Percentiles rank a stretch among this genome's conserved stretches.
These are phyloP conservation scores for Penicillium coprophilum DNA, from an alignment of 495 filamentous ascomycete genomes.

Conservation along the genomic window DNA sequence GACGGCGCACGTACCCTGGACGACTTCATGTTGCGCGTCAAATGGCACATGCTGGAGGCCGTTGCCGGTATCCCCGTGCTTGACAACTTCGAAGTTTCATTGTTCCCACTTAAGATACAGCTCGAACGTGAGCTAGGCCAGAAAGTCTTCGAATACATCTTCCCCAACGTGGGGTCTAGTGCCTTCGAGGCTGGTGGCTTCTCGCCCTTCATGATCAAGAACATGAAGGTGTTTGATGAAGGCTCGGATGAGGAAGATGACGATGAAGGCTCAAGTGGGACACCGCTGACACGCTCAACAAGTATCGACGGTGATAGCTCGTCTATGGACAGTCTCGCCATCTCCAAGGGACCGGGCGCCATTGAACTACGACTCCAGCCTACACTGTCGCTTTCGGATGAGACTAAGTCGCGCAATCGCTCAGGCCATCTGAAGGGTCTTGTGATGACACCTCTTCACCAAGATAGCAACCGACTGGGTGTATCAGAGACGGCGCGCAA, in stretches of 20 bases:
- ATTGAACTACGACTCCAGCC: conserved; percentile 77
- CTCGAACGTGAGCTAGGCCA: conserved; percentile 91
- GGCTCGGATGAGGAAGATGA: conserved; percentile 59
- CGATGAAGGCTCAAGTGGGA: conserved; percentile 33
- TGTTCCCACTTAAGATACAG: conserved; percentile 92
- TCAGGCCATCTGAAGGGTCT: conserved; percentile 46
- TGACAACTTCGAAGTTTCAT: conserved; percentile 93
- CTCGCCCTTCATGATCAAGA: conserved; percentile 81
- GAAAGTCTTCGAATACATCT: conserved; percentile 96
- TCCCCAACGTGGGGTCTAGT: conserved; percentile 71
- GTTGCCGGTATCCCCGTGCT: conserved; percentile 97
- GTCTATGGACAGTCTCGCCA: conserved; percentile 36
- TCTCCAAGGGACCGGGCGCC: conserved; percentile 58
- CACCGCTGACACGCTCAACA: conserved; percentile 28
- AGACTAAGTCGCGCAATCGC: conserved; percentile 36
- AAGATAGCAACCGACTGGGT: conserved; percentile 46
- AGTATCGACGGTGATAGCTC: conserved; percentile 30
- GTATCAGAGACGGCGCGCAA: conserved; percentile 25
- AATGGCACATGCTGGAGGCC: conserved; percentile 97
- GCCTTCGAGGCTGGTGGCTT: conserved; percentile 62
- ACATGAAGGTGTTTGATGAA: conserved; percentile 60
- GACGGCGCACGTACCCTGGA: conserved; percentile 60
- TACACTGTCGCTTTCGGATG: conserved; percentile 65
- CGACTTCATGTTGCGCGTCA: conserved; percentile 81
- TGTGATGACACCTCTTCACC: conserved; percentile 41